Base-by-base conservation (phyloP, 1,284 basidiomycete species). In the Cutaneotrichosporon sp. region DNA sequence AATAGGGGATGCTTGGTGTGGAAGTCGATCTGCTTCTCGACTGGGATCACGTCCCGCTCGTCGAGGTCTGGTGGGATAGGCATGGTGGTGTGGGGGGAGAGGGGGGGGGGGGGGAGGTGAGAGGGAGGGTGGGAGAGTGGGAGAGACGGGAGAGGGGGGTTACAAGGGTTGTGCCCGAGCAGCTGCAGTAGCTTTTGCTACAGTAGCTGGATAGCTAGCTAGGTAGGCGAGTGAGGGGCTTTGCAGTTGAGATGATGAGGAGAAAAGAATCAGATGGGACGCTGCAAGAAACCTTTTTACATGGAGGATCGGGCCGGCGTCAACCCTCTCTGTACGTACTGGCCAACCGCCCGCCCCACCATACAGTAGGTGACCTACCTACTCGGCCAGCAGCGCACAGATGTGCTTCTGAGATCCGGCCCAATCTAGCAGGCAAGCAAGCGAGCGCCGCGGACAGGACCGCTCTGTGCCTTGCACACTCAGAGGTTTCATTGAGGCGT, bases 1-100 rank as follows among this genome's bases (percentile, higher is more conserved):
- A 67, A 75, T n/a, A 75, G 56, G 9, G 72, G 73, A 56, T 75
- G 73, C 21, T 59, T 44, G 18, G 53, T 45, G 55, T 55, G 44
- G 46, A 66, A 66, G 46, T 59, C 57, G 38, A 59, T 48, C 47
- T 59, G 49, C 49, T 53, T 48, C 40, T 35, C 12, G 26, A 49
- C 52, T 15, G 52, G 52, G 20, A 56, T 39, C 7, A 13, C 18
- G 36, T 54, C 36, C 37, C 22, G 17, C 33, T 56, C 49, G 48
- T 40, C 26, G 46, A 59, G 58, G 46, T 59, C 58, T 30, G 53
- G 48, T 17, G 52, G 57, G 53, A 55, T 55, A 13, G 55, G 15
- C 57, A 59, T 59, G 23, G 26, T 44, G 18, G n/a, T 37, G 41
- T 17, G 15, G 15, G 39, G 20, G 30, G 14, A 14, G 12, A 33